These are phyloP conservation scores for Debaryomyces hansenii DNA, from an alignment of 805 yeast genomes.

Conservation along the genomic window DNA sequence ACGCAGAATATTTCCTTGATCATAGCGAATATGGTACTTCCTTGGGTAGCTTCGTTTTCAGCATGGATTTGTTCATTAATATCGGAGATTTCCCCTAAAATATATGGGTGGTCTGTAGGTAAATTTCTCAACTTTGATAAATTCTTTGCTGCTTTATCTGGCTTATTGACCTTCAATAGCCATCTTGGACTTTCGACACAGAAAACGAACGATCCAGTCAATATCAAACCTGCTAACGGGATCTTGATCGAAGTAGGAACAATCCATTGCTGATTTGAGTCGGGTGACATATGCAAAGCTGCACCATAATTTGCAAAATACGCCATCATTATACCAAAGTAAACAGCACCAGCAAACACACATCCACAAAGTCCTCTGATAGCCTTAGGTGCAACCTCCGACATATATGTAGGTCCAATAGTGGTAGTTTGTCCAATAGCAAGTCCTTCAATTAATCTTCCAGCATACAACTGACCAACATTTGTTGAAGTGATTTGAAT, in stretches of 20 bases:
- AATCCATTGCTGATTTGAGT: constrained; percentile 48
- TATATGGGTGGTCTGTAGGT: constrained; percentile 48
- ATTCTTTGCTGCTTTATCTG: constrained; percentile 39
- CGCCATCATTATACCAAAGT: constrained; percentile 51
- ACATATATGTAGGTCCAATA: constrained; percentile 53
- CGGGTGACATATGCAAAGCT: constrained; percentile 41
- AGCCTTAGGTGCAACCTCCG: constrained; percentile 53
- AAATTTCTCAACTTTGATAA: constrained; percentile 46
- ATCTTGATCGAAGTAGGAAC: constrained; percentile 51
- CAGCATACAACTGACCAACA: constrained; percentile 55
- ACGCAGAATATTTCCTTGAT: constrained; percentile 34
- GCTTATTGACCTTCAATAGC: constrained; percentile 43
- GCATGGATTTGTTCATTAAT: constrained; percentile 46
- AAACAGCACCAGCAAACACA: constrained; percentile 58
- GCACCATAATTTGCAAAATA: constrained; percentile 55
- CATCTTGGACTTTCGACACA: constrained; percentile 54
- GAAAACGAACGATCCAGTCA: constrained; percentile 40
- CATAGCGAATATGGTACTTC: constrained; percentile 18
- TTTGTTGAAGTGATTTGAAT: constrained; percentile 47
- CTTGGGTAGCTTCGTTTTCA: constrained; percentile 29
- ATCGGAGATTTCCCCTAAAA: constrained; percentile 51
- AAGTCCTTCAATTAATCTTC: constrained; percentile 55
- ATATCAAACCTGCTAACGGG: constrained; percentile 46
- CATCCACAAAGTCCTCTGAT: constrained; percentile 54
- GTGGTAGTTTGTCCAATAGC: constrained; percentile 60